Conservation (phyloP, 306 rosid species). For the Castanopsis chinensis region DNA sequence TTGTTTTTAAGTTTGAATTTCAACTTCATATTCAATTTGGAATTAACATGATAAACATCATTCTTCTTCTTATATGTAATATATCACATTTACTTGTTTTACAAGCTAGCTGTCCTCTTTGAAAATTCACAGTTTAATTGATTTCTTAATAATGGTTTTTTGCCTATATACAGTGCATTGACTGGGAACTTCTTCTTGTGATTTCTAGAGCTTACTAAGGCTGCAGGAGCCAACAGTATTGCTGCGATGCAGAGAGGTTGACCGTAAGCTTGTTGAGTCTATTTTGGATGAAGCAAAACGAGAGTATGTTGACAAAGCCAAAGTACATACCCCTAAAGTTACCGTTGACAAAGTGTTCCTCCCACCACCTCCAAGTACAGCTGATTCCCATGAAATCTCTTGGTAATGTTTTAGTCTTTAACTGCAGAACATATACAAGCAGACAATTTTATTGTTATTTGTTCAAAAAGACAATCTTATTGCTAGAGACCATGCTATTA, state of each 20-base stretch:
- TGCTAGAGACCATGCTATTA: neutral
- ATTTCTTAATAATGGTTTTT: neutral
- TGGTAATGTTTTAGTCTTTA: conserved; percentile 37
- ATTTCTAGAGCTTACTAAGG: conserved; percentile 42
- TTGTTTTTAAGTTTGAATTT: no score
- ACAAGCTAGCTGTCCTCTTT: neutral
- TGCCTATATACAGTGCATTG: neutral
- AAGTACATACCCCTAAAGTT: conserved; percentile 27
- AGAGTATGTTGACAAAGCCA: conserved; percentile 47
- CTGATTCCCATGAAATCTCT: conserved; percentile 38
- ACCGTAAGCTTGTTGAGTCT: conserved; percentile 47
- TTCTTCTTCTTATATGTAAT: neutral
- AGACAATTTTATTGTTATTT: neutral
- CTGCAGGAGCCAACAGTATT: conserved; percentile 51
- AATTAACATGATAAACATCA: no score
- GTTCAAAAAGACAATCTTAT: neutral
- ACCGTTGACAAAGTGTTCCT: conserved; percentile 50
- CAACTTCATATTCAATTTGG: no score
- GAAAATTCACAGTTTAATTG: neutral
- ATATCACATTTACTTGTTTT: neutral
- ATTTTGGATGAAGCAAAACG: conserved; percentile 47
- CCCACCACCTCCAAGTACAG: conserved; percentile 41
- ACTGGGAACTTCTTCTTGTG: neutral
- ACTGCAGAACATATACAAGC: neutral
- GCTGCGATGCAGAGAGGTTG: conserved; percentile 59